Conservation (phyloP, 768 basidiomycete species). For the Serendipita sp. region DNA sequence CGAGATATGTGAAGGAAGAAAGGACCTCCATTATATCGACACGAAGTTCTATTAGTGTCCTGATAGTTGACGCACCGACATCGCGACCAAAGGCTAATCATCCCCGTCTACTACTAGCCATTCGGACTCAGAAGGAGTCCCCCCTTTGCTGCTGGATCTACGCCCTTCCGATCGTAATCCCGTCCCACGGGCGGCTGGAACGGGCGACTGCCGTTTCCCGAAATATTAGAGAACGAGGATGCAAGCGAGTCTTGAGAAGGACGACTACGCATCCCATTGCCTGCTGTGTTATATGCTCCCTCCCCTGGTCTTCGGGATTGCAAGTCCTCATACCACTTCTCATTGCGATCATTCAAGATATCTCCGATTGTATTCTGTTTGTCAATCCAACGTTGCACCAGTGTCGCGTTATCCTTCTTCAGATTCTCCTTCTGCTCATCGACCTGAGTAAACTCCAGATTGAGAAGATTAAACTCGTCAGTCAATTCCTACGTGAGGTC, state of each 20-base stretch:
- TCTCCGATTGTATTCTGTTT: constrained; percentile 85
- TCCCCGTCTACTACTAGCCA: constrained; percentile 54
- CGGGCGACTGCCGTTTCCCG: constrained; percentile 49
- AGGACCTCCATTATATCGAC: too few species aligned
- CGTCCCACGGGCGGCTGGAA: constrained; percentile 21
- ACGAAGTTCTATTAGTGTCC: too few species aligned
- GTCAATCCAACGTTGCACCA: constrained; percentile 93
- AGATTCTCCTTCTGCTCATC: constrained; percentile 77
- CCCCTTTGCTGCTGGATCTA: constrained; percentile 46
- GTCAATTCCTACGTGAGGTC: constrained; percentile 52
- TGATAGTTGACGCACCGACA: background rate
- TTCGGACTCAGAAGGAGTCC: constrained; percentile 76
- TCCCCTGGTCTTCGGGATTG: constrained; percentile 36
- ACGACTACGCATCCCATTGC: constrained; percentile 13
- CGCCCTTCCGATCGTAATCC: constrained; percentile 21
- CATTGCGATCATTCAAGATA: constrained; percentile 86
- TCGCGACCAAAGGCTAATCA: background rate
- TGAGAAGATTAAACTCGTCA: constrained; percentile 85
- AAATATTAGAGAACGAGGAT: constrained; percentile 22
- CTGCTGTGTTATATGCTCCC: constrained; percentile 14
- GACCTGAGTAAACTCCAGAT: constrained; percentile 80
- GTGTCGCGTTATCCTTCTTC: constrained; percentile 81
- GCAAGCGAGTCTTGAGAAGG: constrained; percentile 13
- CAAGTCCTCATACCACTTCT: constrained; percentile 70
- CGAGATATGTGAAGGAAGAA: too few species aligned